Percentiles rank a stretch among this genome's conserved stretches.
Evolutionary conservation across 73 alveolate species (phyloP).

Genomic region (Paramecium tetraurelia): DNA sequence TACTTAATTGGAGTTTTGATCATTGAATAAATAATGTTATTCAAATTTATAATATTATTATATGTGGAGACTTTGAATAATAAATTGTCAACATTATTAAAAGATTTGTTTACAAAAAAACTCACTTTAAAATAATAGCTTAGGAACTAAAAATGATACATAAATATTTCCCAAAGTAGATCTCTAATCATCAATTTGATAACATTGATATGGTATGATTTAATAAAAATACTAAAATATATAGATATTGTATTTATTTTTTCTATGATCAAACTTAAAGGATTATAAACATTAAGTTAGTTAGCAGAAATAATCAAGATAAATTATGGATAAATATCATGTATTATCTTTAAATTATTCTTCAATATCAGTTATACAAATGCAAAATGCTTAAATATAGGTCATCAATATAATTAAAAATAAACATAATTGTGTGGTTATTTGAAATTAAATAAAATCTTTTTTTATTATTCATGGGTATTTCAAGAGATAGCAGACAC

Average conservation of each 20-base stretch:
- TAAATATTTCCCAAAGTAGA: no score
- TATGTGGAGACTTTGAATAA: no score
- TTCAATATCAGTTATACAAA: not conserved
- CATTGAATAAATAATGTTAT: no score
- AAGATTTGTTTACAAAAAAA: no score
- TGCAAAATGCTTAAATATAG: not conserved
- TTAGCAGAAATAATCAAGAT: not conserved
- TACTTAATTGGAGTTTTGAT: no score
- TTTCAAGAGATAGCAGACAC: constrained; percentile 94
- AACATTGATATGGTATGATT: not conserved
- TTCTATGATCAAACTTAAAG: not conserved
- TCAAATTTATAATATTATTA: no score
- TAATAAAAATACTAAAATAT: no score
- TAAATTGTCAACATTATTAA: no score
- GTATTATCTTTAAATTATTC: not conserved
- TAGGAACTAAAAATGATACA: no score
- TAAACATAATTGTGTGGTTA: not conserved
- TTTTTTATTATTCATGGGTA: constrained; percentile 80
- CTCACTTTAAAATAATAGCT: no score
- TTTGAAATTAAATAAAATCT: constrained; percentile 16
- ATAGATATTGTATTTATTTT: no score
- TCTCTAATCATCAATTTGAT: no score
- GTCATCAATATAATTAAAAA: not conserved
- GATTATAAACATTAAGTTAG: not conserved
- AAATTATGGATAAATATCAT: not conserved